Base-by-base conservation (phyloP, 306 rosid species). In the Inga laurina region DNA sequence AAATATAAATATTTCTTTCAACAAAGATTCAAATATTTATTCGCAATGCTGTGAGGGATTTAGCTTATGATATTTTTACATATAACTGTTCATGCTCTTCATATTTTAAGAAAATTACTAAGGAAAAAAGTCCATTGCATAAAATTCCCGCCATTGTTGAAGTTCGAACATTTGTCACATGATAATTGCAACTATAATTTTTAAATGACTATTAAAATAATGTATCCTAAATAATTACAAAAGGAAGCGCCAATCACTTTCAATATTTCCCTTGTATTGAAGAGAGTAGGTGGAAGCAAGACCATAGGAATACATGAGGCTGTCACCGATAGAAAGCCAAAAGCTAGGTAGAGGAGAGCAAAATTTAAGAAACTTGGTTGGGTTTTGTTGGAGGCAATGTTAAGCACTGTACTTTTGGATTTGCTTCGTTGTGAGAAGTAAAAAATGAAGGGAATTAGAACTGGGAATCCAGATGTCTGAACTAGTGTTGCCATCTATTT, bases 401-500 rank as follows among this genome's bases (percentile, higher is more conserved):
- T 51, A 66, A 66, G 72, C 21, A 32, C 56, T 16, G 44, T 81
- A 2, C 10, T 43, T 5, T 5, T 72, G 21, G 46, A 70, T 77
- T 82, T 83, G 52, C 64, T 1, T 21, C 78, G 49, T 67, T 80
- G 62, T 44, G 72, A 13, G 78, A 84, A 90, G 78, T 72, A 62
- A 15, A 48, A 75, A 22, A 83, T 70, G 54, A 89, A 82, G 22
- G 94, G 97, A 66, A 86, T 13, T 14, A 90, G 75, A 80, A 89
- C 0, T 4, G 94, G 94, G 82, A 92, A 92, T 69, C 97, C 97
- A 11, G 89, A 90, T 19, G 97, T 87, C 79, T 92, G 91, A 83
- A 89, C 93, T 27, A 90, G 75, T 7, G 97, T 89, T 59, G 90
- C 87, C 91, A 92, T 87, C 93, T 93, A 92, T 88, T 88, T 88